phyloP scores from a whole-genome alignment of 495 filamentous ascomycete species.

The Xylaria grammica region DNA sequence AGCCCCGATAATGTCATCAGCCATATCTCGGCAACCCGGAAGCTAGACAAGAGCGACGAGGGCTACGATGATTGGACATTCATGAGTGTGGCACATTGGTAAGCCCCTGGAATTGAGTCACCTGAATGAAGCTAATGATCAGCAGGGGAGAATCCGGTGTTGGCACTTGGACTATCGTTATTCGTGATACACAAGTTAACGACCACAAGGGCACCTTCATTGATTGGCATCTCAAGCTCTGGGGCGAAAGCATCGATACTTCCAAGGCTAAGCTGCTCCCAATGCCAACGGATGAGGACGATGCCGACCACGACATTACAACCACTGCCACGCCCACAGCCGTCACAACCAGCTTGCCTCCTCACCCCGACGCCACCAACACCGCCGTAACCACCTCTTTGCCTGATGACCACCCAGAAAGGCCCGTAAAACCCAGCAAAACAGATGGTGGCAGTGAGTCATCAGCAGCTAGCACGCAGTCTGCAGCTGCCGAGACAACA shows the following conservation, averaged over 20 bases:
- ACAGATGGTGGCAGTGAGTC: constrained; percentile 46
- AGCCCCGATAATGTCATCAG: constrained; percentile 83
- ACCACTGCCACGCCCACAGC: constrained; percentile 47
- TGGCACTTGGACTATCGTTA: constrained; percentile 87
- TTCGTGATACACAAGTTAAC: constrained; percentile 86
- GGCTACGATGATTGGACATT: constrained; percentile 99
- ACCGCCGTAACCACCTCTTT: constrained; percentile 45
- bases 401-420: constrained; percentile 75
- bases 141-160: constrained; percentile 84
- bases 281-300: constrained; percentile 82
- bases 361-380: constrained; percentile 31
- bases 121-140: constrained; percentile 30
- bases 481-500: constrained; percentile 42
- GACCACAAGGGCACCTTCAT: constrained; percentile 74
- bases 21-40: constrained; percentile 77
- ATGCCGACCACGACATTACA: constrained; percentile 73
- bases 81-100: constrained; percentile 97
- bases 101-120: constrained; percentile 41
- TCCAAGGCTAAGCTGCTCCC: constrained; percentile 73
- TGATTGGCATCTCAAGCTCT: constrained; percentile 94
- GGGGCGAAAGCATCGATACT: constrained; percentile 85
- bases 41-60: constrained; percentile 60
- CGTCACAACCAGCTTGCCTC: constrained; percentile 46
- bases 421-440: constrained; percentile 66
- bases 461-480: constrained; percentile 41